Conservation (phyloP, 2,329 filamentous ascomycete genomes). For the Ploettnerulaceae sp. region DNA sequence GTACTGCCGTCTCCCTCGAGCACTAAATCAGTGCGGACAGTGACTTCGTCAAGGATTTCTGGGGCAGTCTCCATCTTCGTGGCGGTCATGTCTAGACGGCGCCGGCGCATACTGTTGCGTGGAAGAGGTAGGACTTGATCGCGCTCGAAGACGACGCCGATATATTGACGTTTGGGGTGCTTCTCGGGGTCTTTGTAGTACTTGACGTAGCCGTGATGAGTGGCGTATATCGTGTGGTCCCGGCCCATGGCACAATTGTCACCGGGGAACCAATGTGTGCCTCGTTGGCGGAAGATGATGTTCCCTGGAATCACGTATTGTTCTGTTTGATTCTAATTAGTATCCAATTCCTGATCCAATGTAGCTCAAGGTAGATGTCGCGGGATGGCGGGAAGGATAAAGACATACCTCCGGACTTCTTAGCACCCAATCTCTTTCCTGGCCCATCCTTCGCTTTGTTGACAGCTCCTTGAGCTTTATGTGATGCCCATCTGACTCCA, state of each 20-base stretch:
- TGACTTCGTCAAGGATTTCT: constrained; percentile 20
- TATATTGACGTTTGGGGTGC: constrained; percentile 88
- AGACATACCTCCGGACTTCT: constrained; percentile 75
- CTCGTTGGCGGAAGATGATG: constrained; percentile 96
- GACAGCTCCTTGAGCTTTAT: constrained; percentile 61
- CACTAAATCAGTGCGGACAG: constrained; percentile 14
- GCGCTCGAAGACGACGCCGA: constrained; percentile 85
- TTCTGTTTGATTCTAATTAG: constrained; percentile 45
- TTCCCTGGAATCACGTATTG: constrained; percentile 93
- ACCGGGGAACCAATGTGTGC: constrained; percentile 89
- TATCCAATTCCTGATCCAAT: not conserved
- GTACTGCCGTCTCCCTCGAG: constrained; percentile 11
- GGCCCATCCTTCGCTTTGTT: constrained; percentile 67
- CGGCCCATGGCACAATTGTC: constrained; percentile 94
- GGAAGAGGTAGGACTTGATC: constrained; percentile 75
- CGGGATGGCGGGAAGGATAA: not conserved
- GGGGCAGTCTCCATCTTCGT: constrained; percentile 39
- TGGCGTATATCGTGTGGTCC: constrained; percentile 92
- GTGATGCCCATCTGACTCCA: constrained; percentile 31
- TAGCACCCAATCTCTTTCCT: constrained; percentile 88
- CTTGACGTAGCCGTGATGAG: constrained; percentile 82
- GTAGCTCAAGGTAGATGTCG: too few species aligned
- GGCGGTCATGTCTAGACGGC: constrained; percentile 69
- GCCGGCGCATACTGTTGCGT: constrained; percentile 64
- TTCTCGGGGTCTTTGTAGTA: constrained; percentile 86